These are phyloP conservation scores for Limnanthes douglasii DNA, from an alignment of 345 rosid species.

Conservation along the genomic window DNA sequence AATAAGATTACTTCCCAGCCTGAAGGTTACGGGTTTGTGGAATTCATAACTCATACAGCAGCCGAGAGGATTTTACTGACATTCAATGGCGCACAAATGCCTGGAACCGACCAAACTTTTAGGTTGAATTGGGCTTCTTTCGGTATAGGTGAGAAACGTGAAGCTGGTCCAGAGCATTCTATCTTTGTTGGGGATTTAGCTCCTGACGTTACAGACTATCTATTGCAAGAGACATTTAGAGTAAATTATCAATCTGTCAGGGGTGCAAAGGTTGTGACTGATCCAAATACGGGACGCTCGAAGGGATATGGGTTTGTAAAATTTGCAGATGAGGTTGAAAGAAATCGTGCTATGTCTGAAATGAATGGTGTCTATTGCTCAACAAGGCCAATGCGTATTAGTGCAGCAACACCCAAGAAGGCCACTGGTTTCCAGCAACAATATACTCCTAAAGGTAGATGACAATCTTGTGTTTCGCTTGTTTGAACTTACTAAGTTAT, in stretches of 20 bases:
- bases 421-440: conserved; percentile 49
- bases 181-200: conserved; percentile 96
- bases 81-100: conserved; percentile 83
- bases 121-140: conserved; percentile 98
- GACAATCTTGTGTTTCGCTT: no score
- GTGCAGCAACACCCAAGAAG: conserved; percentile 84
- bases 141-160: conserved; percentile 79
- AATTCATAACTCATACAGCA: conserved; percentile 76
- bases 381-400: conserved; percentile 86
- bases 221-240: conserved; percentile 89
- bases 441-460: conserved; percentile 49
- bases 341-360: conserved; percentile 85
- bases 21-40: conserved; percentile 95
- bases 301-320: conserved; percentile 97
- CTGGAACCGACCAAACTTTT: conserved; percentile 69
- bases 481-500: neutral
- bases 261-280: conserved; percentile 99
- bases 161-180: conserved; percentile 91
- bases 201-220: conserved; percentile 85
- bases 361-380: conserved; percentile 95
- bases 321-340: conserved; percentile 77
- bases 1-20: conserved; percentile 92
- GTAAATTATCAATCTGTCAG: conserved; percentile 70
- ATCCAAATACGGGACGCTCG: conserved; percentile 90
- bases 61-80: conserved; percentile 81